Percentiles rank a stretch among this genome's conserved stretches.
Evolutionary conservation across 306 rosid species (phyloP).

Genomic region (Ochetophila trinervis): DNA sequence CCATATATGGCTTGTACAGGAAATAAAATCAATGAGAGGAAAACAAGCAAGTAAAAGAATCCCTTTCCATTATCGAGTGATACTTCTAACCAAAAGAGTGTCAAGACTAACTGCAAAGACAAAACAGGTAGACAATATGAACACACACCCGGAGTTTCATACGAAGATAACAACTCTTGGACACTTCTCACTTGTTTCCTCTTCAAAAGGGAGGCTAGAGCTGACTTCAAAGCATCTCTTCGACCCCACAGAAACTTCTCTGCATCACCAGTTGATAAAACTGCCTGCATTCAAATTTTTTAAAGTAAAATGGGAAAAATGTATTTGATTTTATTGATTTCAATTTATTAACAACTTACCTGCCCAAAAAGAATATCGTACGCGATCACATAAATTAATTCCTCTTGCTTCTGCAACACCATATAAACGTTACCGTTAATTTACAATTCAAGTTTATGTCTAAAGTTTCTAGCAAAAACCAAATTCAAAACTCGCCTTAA

Average conservation of each 20-base stretch:
- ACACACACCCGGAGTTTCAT: slow-evolving; percentile 57
- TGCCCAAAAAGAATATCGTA: slow-evolving; percentile 90
- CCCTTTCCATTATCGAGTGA: not conserved
- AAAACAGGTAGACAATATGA: not conserved
- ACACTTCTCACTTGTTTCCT: slow-evolving; percentile 51
- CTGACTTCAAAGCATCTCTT: slow-evolving; percentile 47
- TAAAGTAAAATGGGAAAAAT: not conserved
- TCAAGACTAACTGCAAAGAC: not conserved
- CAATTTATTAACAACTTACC: slow-evolving; percentile 34
- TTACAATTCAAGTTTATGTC: not conserved
- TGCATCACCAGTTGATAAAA: slow-evolving; percentile 61
- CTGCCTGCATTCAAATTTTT: slow-evolving; percentile 33
- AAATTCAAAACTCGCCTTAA: not conserved
- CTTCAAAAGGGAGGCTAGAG: slow-evolving; percentile 47
- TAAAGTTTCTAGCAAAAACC: not conserved
- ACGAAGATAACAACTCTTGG: slow-evolving; percentile 53
- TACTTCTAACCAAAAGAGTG: not conserved
- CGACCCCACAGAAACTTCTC: slow-evolving; percentile 67
- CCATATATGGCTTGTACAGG: no score
- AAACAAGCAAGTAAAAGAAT: no score
- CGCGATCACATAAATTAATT: slow-evolving; percentile 61
- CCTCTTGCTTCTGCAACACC: slow-evolving; percentile 65
- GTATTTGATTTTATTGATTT: not conserved
- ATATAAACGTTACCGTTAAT: not conserved
- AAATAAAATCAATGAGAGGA: no score